Base-by-base conservation (phyloP, 345 rosid genomes). In the Barbarea vulgaris region DNA sequence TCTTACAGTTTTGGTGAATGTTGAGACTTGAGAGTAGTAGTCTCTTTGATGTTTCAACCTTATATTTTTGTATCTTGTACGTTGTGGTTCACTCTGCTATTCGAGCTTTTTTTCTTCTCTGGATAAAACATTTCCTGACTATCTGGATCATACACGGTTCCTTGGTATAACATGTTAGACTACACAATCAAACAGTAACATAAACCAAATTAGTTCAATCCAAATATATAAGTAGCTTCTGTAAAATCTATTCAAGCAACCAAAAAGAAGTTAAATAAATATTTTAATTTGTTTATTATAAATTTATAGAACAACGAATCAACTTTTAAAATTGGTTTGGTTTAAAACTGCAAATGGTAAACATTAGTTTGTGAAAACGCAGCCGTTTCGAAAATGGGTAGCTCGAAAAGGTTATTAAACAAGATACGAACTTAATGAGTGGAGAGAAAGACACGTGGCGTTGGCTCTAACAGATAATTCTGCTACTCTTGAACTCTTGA, bases 391-490 rank as follows among this genome's bases (percentile, higher is more conserved):
- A 5, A 10, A 17, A 57, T 9, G 9, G 4, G 8, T 30, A 31
- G 0, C 3, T 17, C 27, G 44, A 24, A 25, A n/a, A 54, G 33
- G 36, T 55, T 3, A 14, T 27, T 6, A 14, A 22, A 25, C 8
- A 67, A 52, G 75, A 69, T 77, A 77, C 51, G 76, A 70, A 70
- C 67, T 57, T 14, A 56, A 55, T 64, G 80, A 77, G 36, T 37
- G 54, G 53, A 55, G 54, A 46, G 76, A 10, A 10, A 7, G 67
- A 69, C 75, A 82, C 85, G 85, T 82, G 83, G 59, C 74, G 10
- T 7, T 4, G 6, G 11, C 36, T 58, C 30, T 36, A 53, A 46
- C 76, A 64, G 73, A 79, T 68, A 68, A 57, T 44, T 62, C 62
- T 76, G 73, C 39, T 25, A 28, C 78, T 11, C 44, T 51, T 66